Evolutionary conservation across 2,329 filamentous ascomycete species (phyloP), one percentile per base, ranked within the genome.

Genomic region (Colletotrichum trifolii): DNA sequence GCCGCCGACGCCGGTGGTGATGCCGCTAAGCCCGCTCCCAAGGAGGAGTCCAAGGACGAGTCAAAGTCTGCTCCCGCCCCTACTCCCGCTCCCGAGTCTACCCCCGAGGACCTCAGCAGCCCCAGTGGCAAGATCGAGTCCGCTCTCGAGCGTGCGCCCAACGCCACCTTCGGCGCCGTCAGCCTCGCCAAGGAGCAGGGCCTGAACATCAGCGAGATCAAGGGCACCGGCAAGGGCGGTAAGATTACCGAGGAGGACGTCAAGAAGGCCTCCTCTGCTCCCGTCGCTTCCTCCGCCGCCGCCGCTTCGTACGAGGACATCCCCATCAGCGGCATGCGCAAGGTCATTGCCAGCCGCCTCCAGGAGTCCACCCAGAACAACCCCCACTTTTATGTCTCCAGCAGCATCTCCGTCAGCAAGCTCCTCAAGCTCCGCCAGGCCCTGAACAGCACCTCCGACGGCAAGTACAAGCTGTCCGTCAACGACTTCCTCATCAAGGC

Each of bases 401-500:
- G 93, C 74, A 89, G 89, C 72, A 87, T 99, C 76, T 98, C 95
- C 64, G 96, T 99, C 69, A 87, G 85, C 79, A 98, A 98, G 88
- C 92, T 99, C 53, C 85, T 97, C 75, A 98, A 97, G 86, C 94
- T 99, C 73, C 94, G 96, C 75, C 88, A 93, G 82, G 94, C 95
- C 64, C 89, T 99, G 71, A 99, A 99, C 84, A 88, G 89, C 76
- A 90, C 92, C 11, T 85, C 93, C 52, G 91, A 97, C 68, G 96
- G 95, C 82, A 90, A 94, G 81, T 99, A 97, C 89, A 99, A 97
- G 89, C 92, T 99, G 65, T 97, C 94, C n/a, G 93, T 99, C 82
- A 99, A 99, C 82, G 96, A 99, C 82, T 97, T 99, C 87, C 86
- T 99, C 69, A 93, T 99, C 87, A 99, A 99, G 88, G 96, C 95